Base-by-base conservation (phyloP, 2,329 filamentous ascomycete species). In the Apiospora malaysiana region DNA sequence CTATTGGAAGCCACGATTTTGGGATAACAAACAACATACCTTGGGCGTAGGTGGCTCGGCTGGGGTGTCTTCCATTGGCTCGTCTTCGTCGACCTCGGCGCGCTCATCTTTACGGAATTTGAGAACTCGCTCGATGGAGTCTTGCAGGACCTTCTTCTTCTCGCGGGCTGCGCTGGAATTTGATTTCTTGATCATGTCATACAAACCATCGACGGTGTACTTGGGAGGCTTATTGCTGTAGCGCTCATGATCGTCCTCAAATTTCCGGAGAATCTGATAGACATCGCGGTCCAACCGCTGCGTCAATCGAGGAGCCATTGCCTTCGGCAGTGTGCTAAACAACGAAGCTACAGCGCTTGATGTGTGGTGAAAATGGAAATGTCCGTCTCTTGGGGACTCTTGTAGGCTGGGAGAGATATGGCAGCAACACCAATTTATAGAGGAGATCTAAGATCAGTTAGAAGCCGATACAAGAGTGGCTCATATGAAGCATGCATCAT, bases 131-230 rank as follows among this genome's bases (percentile, higher is more conserved):
- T 97, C 94, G 73, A 98, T 94, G 46, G 93, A 92, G 73, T 96
- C 93, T 79, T 97, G 93, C 1, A 98, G 83, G 0, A 92, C 85
- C 72, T 91, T 91, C 81, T 96, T 97, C 49, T 94, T 94, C 75
- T 93, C 90, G 27, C 96, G 87, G 73, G 93, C 94, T 27, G 98
- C 82, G 75, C 92, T 94, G 0, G 94, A 97, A 79, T 98, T 98
- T 18, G 94, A 97, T 68, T 86, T 84, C 76, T 94, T 93, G 73
- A 98, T 94, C 71, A 89, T 89, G 49, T 94, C 91, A 79, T 96
- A 97, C 1, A 97, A 88, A 2, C 84, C 82, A 2, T 86, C 81
- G 4, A 92, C 84, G 1, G 89, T 90, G 8, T 93, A 82, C 69
- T 84, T 85, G 9, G 85, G 82, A 23, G 79, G 78, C 23, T 80